These are phyloP conservation scores for Cicer bijugum DNA, from an alignment of 306 rosid genomes.

Conservation along the genomic window DNA sequence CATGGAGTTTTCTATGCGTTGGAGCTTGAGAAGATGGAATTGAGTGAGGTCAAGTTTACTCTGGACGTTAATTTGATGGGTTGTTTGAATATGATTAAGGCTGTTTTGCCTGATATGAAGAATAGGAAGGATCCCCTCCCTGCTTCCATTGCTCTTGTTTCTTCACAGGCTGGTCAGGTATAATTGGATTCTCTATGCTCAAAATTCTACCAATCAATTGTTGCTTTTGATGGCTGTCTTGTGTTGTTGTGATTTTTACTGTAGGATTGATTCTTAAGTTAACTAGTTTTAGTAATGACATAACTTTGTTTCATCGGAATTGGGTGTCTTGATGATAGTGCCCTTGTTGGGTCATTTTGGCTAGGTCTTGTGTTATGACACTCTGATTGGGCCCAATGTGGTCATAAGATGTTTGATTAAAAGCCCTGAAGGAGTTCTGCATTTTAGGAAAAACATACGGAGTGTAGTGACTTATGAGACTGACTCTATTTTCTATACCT, in stretches of 20 bases:
- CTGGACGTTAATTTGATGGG: constrained; percentile 86
- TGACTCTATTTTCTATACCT: not conserved
- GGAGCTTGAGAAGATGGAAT: constrained; percentile 74
- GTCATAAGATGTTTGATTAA: not conserved
- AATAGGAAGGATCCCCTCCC: constrained; percentile 60
- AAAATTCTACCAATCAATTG: not conserved
- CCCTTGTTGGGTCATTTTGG: too few species aligned
- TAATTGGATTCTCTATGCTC: not conserved
- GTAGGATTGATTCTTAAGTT: not conserved
- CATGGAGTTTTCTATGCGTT: constrained; percentile 76
- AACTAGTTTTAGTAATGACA: not conserved
- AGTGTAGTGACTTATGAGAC: not conserved
- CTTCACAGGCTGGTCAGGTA: constrained; percentile 98
- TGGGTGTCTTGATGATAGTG: too few species aligned
- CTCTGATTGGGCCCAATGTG: not conserved
- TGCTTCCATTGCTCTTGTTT: constrained; percentile 74
- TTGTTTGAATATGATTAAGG: constrained; percentile 75
- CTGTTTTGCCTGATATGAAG: constrained; percentile 77
- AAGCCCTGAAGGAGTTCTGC: not conserved
- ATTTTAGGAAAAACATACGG: not conserved
- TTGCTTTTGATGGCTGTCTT: not conserved
- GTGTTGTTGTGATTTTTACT: not conserved
- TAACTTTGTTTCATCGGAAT: not conserved
- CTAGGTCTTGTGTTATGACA: not conserved
- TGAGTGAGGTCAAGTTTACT: constrained; percentile 80